Conservation (phyloP, 257 asterid genomes). For the Solanum dulcamara region DNA sequence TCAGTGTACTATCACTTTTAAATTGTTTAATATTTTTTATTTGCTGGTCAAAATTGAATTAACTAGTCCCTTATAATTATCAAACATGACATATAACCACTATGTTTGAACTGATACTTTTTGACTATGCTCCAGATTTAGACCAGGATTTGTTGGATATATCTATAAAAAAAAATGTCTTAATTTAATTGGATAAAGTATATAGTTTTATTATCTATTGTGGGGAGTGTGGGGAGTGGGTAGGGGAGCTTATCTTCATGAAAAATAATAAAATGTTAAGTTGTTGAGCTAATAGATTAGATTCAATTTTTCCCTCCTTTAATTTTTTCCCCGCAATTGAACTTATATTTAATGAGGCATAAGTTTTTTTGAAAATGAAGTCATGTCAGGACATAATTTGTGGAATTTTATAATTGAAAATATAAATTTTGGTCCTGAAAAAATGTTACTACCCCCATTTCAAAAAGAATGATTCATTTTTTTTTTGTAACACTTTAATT, state of each 20-base stretch:
- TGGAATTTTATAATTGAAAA: no score
- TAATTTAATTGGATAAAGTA: neutral
- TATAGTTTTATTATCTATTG: neutral
- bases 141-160: neutral
- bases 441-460: no score
- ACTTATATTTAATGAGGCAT: no score
- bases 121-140: neutral
- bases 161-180: neutral
- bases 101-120: neutral
- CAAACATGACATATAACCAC: neutral
- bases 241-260: neutral
- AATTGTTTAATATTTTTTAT: neutral
- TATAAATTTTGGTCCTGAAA: no score
- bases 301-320: no score
- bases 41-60: neutral
- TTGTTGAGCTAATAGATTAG: neutral
- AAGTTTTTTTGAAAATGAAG: no score
- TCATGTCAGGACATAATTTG: no score
- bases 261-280: neutral
- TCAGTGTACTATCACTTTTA: neutral
- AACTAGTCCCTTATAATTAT: neutral
- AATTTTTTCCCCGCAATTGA: no score
- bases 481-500: no score
- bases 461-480: no score
- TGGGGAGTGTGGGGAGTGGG: neutral